Evolutionary conservation across 2,329 filamentous ascomycete genomes (phyloP).

Genomic region (Colletotrichum theobromicola): DNA sequence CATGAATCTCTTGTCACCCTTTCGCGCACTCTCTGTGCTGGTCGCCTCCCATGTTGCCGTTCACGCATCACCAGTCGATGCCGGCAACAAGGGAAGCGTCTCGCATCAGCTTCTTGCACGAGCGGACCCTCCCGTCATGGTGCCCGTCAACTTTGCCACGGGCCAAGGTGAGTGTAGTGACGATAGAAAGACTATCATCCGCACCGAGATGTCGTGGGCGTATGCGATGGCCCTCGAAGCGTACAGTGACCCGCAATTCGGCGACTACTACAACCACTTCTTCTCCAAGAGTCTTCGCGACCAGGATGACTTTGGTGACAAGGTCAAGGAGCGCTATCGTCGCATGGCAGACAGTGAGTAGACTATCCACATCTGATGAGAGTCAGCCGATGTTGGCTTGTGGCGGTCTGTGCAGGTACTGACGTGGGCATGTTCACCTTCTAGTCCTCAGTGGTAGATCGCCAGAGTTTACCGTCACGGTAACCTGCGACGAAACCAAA

Average conservation of each 20-base stretch:
- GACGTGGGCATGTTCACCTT: neutral
- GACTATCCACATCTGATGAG: neutral
- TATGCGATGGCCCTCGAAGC: neutral
- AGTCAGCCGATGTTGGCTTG: neutral
- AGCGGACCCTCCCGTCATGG: neutral
- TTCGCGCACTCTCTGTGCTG: neutral
- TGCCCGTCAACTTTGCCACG: neutral
- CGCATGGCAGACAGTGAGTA: neutral
- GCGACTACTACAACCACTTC: neutral
- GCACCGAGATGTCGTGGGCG: neutral
- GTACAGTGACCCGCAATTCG: neutral
- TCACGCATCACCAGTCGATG: neutral
- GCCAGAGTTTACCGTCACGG: neutral
- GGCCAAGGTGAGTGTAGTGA: neutral
- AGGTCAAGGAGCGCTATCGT: neutral
- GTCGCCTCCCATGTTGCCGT: neutral
- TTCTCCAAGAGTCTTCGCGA: neutral
- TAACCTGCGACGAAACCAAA: neutral
- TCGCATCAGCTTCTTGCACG: neutral
- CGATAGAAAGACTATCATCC: neutral
- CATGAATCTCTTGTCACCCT: neutral
- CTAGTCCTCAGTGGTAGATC: neutral
- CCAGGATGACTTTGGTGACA: neutral
- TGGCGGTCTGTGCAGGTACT: neutral
- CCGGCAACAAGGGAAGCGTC: neutral